Evolutionary conservation across 2,329 filamentous ascomycete species (phyloP), one percentile per base, ranked within the genome.

Genomic region (Fusarium temperatum): DNA sequence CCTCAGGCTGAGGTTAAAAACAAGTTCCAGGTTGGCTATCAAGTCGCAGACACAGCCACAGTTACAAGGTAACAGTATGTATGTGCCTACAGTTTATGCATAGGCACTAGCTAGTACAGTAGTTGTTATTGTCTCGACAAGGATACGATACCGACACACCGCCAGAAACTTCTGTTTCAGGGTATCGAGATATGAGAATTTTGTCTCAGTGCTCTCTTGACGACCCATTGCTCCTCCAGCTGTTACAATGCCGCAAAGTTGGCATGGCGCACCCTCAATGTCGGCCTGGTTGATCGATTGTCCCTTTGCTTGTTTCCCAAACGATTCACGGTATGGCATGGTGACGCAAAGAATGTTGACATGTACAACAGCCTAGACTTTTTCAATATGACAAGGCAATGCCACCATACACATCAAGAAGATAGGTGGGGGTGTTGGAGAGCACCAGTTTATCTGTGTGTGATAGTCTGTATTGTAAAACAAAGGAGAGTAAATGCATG

Each of bases 111-210:
- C 15, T 35, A 35, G 24, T 45, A 20, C 17, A 17, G 24, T 45
- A 20, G 42, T 47, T 48, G 45, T 48, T 66, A 35, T 54, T 45
- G 48, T 50, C 47, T 44, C 14, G 39, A 63, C 67, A 72, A 72
- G 71, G 67, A 57, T 72, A 50, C 44, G 67, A 48, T 64, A 45
- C 48, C 42, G 53, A 50, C 61, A 73, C 68, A 75, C 72, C 72
- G 72, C 72, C 38, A 74, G 60, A 70, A 69, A 66, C 72, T 63
- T 41, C 55, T 74, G 72, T 74, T 74, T 73, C 72, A 75, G 53
- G 30, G 60, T 63, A 66, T 72, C 72, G 63, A 74, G 72, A 72
- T 74, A 60, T 54, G 50, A 45, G 20, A 47, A 48, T 51, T 28
- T 44, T 50, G 50, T 60, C 47, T 59, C 32, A n/a, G 28, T 48